Evolutionary conservation across 305 asterid species (phyloP).

Genomic region (Andrographis paniculata): DNA sequence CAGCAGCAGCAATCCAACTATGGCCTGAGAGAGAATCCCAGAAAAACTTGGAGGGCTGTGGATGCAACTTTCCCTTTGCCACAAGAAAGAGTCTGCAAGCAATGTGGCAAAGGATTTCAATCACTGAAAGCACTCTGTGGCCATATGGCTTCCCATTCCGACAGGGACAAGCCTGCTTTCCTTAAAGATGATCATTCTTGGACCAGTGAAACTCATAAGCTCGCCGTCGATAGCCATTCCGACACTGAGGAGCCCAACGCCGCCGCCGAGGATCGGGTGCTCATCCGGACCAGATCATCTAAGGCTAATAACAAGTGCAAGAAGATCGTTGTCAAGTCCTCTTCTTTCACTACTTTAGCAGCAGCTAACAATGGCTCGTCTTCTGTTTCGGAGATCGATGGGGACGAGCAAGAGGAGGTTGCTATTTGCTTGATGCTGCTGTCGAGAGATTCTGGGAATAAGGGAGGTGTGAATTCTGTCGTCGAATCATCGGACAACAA

Average conservation of each 20-base stretch:
- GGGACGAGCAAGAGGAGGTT: constrained; percentile 53
- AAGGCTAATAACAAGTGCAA: constrained; percentile 27
- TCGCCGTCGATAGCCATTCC: constrained; percentile 37
- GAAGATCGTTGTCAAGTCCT: constrained; percentile 27
- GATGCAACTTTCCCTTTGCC: constrained; percentile 29
- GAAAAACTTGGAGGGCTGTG: constrained; percentile 50
- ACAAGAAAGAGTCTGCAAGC: constrained; percentile 45
- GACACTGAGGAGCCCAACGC: constrained; percentile 40
- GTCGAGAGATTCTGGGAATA: constrained; percentile 44
- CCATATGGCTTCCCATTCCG: constrained; percentile 67
- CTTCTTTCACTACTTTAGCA: constrained; percentile 11
- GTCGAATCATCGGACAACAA: constrained; percentile 56
- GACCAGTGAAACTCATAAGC: constrained; percentile 39
- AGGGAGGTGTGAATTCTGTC: constrained; percentile 33
- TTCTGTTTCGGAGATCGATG: constrained; percentile 48
- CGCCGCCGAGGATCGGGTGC: too few relatives aligned
- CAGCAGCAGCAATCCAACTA: constrained; percentile 26
- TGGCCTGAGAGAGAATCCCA: constrained; percentile 60
- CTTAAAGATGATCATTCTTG: constrained; percentile 43
- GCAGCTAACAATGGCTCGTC: constrained; percentile 33
- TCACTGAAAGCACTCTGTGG: constrained; percentile 65
- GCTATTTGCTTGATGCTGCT: constrained; percentile 64
- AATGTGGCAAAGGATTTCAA: constrained; percentile 67
- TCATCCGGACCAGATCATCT: constrained; percentile 32
- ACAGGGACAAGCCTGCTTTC: constrained; percentile 38